Percentiles rank a stretch among this genome's conserved stretches.
phyloP scores from a whole-genome alignment of 495 filamentous ascomycete species.

The Neurospora sp. region DNA sequence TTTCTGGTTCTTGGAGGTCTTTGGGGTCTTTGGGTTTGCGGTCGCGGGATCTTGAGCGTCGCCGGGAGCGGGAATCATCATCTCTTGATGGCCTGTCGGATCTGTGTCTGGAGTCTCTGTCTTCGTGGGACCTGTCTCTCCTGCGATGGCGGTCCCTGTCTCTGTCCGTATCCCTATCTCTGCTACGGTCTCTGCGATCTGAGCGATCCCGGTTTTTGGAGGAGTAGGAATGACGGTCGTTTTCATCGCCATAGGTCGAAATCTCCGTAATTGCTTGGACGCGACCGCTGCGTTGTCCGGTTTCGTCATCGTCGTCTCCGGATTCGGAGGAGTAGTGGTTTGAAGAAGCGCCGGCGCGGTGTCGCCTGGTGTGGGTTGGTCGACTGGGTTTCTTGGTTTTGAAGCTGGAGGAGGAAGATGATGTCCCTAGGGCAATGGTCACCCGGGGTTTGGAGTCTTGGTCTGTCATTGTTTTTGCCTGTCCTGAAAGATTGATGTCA shows the following conservation, averaged over 20 bases:
- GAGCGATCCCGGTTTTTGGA: not conserved
- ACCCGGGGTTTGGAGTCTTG: not conserved
- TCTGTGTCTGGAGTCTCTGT: not conserved
- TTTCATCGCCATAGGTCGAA: not conserved
- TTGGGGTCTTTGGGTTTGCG: not conserved
- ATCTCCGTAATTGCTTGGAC: not conserved
- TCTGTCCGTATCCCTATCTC: not conserved
- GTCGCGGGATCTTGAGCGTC: not conserved
- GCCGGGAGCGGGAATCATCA: not conserved
- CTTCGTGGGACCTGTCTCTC: not conserved
- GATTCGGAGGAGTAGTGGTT: slow-evolving; percentile 3
- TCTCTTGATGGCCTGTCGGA: not conserved
- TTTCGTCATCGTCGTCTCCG: slow-evolving; percentile 6
- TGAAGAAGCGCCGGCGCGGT: not conserved
- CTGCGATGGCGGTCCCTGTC: not conserved
- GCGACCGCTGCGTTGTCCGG: not conserved
- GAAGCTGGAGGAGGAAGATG: not conserved
- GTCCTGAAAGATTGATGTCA: not conserved
- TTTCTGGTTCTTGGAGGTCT: not conserved
- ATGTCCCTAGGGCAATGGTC: slow-evolving; percentile 4
- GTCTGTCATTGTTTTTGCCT: not conserved
- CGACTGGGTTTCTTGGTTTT: not conserved
- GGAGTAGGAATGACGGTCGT: not conserved
- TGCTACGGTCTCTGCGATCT: not conserved
- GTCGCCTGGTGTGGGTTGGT: not conserved